Evolutionary conservation across 257 asterid genomes (phyloP), one percentile per base, ranked within the genome.

Genomic region (Jaltomata sinuosa): DNA sequence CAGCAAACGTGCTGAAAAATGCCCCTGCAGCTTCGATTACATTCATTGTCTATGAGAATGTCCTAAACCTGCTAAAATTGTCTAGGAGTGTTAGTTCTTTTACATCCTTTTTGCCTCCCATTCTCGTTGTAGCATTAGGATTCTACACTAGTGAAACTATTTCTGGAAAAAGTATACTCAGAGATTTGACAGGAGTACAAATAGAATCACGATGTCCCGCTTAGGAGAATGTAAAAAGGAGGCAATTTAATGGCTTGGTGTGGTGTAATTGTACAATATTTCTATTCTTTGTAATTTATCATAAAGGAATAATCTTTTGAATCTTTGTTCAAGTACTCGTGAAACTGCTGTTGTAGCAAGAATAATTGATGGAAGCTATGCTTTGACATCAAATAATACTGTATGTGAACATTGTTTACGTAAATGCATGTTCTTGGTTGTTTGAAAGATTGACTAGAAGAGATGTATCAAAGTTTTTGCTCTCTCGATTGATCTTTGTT

Each of bases 11-110:
- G 90, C 86, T 96, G 84, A 96, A 96, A 88, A 96, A 96, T 87
- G 97, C 93, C 29, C 99, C 99, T 47, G 99, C 99, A 47, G 95
- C 99, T 88, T 94, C 99, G 0, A 85, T 96, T 50, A 96, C 99
- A 47, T 96, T 96, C 89, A 93, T 94, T 22, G 99, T 96, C 85
- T 96, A 96, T 47, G 98, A 96, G 83, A 94, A 94, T 86, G 98
- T 94, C 86, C 91, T 93, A 72, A 94, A 93, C 88, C 89, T 85
- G 91, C 89, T 96, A 89, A 94, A 94, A 90, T 54, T 91, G 40
- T 64, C 40, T 2, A 89, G 89, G 88, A 89, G 65, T 91, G 92
- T 50, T 84, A 57, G 83, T 84, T 45, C 50, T 82, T 50, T 84
- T 79, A 34, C 80, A 14, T 25, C 16, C 34, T 78, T 71, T 82